phyloP scores from a whole-genome alignment of 306 rosid genomes.

The Sphenostylis stenocarpa region DNA sequence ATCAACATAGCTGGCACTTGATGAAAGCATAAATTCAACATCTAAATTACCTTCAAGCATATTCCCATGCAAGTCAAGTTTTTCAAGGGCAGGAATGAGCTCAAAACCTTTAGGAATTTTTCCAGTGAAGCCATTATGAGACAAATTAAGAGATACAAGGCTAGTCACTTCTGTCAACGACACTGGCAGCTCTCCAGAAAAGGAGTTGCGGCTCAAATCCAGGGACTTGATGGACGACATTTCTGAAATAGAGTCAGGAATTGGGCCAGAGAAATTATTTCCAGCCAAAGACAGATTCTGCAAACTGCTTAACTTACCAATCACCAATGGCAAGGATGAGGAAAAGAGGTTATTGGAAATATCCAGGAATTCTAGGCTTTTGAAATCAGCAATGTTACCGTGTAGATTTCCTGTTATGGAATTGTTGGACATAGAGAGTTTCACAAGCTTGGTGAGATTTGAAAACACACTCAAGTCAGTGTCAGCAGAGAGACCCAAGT shows the following conservation, averaged over 20 bases:
- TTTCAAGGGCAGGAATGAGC: conserved; percentile 57
- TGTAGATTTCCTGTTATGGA: conserved; percentile 72
- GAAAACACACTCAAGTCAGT: conserved; percentile 71
- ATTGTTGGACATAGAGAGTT: conserved; percentile 81
- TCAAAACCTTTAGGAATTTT: conserved; percentile 81
- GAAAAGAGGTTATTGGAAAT: conserved; percentile 78
- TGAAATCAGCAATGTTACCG: conserved; percentile 63
- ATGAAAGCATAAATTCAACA: conserved; percentile 50
- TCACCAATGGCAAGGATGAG: conserved; percentile 59
- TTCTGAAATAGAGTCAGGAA: conserved; percentile 60
- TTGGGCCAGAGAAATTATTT: conserved; percentile 86
- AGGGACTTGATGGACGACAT: conserved; percentile 72
- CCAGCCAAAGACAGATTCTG: conserved; percentile 77
- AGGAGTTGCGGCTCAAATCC: conserved; percentile 80
- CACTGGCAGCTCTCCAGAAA: conserved; percentile 67
- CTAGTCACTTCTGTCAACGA: conserved; percentile 56
- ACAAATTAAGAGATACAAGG: conserved; percentile 73
- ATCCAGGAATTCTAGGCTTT: conserved; percentile 75
- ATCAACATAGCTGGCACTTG: conserved; percentile 74
- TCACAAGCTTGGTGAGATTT: conserved; percentile 81
- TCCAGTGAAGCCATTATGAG: conserved; percentile 69
- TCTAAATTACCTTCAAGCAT: conserved; percentile 78
- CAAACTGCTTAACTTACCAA: conserved; percentile 64
- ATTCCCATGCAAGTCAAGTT: conserved; percentile 82
- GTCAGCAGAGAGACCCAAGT: conserved; percentile 79